Conservation (phyloP, 139 green algal genomes). For the Volvox africanus region DNA sequence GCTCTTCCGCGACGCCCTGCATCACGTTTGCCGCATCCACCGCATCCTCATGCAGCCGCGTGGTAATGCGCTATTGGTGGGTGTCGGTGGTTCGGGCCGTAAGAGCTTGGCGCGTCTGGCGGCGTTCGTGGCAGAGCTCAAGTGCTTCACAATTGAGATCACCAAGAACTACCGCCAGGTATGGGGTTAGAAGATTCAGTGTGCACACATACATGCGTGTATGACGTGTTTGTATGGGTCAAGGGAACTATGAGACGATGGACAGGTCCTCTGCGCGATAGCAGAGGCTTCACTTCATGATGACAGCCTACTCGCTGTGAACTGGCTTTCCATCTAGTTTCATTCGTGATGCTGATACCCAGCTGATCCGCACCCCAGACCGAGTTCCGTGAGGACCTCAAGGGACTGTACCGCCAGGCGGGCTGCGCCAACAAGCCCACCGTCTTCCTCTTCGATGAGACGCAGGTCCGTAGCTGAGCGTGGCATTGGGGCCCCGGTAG, state of each 20-base stretch:
- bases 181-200: neutral
- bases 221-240: too few relatives aligned
- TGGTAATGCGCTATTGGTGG: slow-evolving; percentile 89
- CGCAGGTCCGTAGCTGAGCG: slow-evolving; percentile 35
- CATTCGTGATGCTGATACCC: neutral
- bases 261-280: too few relatives aligned
- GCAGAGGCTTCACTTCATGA: too few relatives aligned
- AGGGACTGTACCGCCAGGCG: slow-evolving; percentile 78
- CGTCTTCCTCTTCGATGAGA: slow-evolving; percentile 89
- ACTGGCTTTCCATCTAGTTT: neutral
- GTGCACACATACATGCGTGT: too few relatives aligned
- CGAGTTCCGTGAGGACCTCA: slow-evolving; percentile 86
- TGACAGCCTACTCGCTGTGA: too few relatives aligned
- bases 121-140: slow-evolving; percentile 84
- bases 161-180: slow-evolving; percentile 80
- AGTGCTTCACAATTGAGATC: slow-evolving; percentile 89
- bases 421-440: slow-evolving; percentile 78
- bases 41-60: slow-evolving; percentile 85
- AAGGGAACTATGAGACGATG: too few relatives aligned
- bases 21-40: slow-evolving; percentile 85
- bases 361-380: neutral
- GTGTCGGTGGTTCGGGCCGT: slow-evolving; percentile 86
- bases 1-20: slow-evolving; percentile 88
- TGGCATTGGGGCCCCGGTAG: too few relatives aligned
- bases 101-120: slow-evolving; percentile 85